A percentile compares a stretch with the other conserved stretches of the same genome.
These are phyloP conservation scores for Coleophoma eucalyptorum DNA, from an alignment of 2,329 filamentous ascomycete species.

Conservation along the genomic window DNA sequence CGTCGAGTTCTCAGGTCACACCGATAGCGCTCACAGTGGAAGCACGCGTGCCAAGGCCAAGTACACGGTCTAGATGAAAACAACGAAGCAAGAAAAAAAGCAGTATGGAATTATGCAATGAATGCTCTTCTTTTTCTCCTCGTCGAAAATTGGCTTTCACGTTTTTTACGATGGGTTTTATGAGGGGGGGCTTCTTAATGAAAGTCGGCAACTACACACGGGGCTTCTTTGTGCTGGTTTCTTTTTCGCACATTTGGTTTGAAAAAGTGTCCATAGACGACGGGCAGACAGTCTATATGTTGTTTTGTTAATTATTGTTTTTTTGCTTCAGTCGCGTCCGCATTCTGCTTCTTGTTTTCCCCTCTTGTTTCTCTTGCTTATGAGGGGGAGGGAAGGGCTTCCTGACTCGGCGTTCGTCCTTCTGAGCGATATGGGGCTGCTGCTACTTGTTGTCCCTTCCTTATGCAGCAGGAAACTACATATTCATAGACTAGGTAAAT, in stretches of 20 bases:
- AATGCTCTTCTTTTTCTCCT: neutral
- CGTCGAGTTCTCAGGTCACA: constrained; percentile 96
- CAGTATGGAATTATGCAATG: constrained; percentile 14
- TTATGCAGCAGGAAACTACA: constrained; percentile 3
- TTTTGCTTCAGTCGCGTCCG: neutral
- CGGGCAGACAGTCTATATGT: too few species aligned
- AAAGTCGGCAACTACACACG: too few species aligned
- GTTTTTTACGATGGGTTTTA: too few species aligned
- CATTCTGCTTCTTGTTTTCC: too few species aligned
- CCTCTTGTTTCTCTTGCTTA: too few species aligned
- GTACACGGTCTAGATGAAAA: constrained; percentile 64
- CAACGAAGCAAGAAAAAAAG: too few species aligned
- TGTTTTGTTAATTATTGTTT: neutral
- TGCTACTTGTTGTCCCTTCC: neutral
- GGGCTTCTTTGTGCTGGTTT: too few species aligned
- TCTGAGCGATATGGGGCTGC: constrained; percentile 8
- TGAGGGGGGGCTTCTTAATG: too few species aligned
- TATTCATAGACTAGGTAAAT: constrained; percentile 13
- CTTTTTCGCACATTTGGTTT: too few species aligned
- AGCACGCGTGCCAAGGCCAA: constrained; percentile 96
- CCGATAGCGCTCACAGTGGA: constrained; percentile 86
- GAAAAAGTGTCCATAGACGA: too few species aligned
- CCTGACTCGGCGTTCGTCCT: constrained; percentile 6
- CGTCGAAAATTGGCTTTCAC: too few species aligned
- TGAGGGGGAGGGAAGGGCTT: constrained; percentile 2